Conservation (phyloP, 805 yeast genomes). For the Yamadazyma scolyti region DNA sequence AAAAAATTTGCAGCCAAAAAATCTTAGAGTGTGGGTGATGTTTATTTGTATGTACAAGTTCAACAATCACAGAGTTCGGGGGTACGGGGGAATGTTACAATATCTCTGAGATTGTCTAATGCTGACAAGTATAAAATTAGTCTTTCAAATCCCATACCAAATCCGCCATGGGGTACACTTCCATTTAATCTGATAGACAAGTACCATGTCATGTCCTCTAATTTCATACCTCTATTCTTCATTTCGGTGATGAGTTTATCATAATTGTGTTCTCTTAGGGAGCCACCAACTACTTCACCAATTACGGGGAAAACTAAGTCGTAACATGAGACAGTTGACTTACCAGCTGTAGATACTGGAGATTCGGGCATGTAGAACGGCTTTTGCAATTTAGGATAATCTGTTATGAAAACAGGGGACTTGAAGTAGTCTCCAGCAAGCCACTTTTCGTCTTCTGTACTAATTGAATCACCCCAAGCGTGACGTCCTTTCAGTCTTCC, state of each 20-base stretch:
- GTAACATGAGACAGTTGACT: conserved; percentile 77
- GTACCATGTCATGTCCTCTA: conserved; percentile 74
- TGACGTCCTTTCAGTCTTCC: conserved; percentile 30
- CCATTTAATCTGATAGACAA: conserved; percentile 70
- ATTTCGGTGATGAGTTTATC: conserved; percentile 48
- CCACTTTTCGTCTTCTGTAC: conserved; percentile 90
- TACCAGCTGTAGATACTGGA: conserved; percentile 20
- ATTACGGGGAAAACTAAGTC: conserved; percentile 86
- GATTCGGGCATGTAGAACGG: conserved; percentile 88
- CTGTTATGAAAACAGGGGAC: conserved; percentile 83
- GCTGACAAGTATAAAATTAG: conserved; percentile 69
- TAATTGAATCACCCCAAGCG: conserved; percentile 70
- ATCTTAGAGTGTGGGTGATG: no score
- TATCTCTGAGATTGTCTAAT: conserved; percentile 79
- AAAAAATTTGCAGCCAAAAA: no score
- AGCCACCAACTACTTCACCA: conserved; percentile 95
- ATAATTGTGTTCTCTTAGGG: conserved; percentile 75
- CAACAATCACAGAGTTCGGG: conserved; percentile 39
- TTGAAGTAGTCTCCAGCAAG: conserved; percentile 65
- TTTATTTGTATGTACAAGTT: background rate
- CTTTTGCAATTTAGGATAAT: conserved; percentile 75
- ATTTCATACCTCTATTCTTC: conserved; percentile 51
- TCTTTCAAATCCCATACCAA: conserved; percentile 93
- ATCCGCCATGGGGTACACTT: conserved; percentile 92
- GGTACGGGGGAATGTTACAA: conserved; percentile 81